Evolutionary conservation across 495 filamentous ascomycete genomes (phyloP), one percentile per base, ranked within the genome.

Genomic region (Neurospora sp.): DNA sequence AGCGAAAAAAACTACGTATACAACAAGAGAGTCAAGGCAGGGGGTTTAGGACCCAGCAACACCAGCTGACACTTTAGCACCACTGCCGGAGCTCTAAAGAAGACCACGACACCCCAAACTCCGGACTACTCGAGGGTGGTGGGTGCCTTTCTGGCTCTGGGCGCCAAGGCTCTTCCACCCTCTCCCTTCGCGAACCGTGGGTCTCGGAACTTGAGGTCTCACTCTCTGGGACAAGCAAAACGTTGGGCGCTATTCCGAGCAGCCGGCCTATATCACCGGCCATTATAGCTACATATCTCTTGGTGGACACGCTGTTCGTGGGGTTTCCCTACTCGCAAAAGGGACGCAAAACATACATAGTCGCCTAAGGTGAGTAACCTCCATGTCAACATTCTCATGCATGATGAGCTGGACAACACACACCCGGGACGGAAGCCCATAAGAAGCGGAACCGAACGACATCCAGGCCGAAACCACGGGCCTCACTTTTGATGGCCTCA

Each of bases 311-410:
- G 53, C 53, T 37, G 53, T 31, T 66, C 53, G 53, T 37, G 14
- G 14, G 27, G 27, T 35, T 35, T 35, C 31, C 22, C 20, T 59
- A 27, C 22, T 27, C 46, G 4, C 12, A 16, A 31, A 31, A 22
- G 20, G 10, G 53, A 61, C 53, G 53, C 27, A 35, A 66, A 66
- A 66, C 87, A 88, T 88, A 76, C 87, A 88, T 88, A 76, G 78
- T 79, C 75, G 66, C 48, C 53, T 73, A 73, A 74, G 72, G 79
- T 77, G 79, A 80, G 76, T 74, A 53, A 70, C 72, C 70, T 70
- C 71, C 48, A 70, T 66, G 41, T 69, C 42, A 73, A 59, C 66
- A 53, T 70, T 70, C 76, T 81, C 73, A 81, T 80, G 82, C 82
- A 82, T 78, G 82, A 83, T 82, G 79, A 79, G 77, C 69, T 83